Conservation (phyloP, 2,329 filamentous ascomycete genomes). For the Neonectria faginata region DNA sequence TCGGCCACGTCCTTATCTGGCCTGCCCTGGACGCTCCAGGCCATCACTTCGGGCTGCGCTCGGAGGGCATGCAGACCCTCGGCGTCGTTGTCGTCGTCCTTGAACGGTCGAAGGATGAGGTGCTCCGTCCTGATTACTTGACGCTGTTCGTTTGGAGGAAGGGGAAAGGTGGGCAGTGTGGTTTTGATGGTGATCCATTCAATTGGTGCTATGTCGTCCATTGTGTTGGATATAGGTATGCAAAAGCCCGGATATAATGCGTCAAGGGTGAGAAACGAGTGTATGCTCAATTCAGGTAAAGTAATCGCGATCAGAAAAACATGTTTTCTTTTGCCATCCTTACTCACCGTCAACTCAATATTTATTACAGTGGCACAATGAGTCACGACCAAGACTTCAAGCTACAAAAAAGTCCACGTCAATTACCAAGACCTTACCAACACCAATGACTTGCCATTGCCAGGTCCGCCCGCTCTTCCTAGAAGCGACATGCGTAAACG, state of each 20-base stretch:
- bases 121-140: slow-evolving; percentile 61
- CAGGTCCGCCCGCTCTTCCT: slow-evolving; percentile 7
- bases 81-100: slow-evolving; percentile 60
- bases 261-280: not conserved
- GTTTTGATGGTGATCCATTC: slow-evolving; percentile 59
- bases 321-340: not conserved
- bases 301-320: not conserved
- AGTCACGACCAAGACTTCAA: slow-evolving; percentile 7
- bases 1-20: slow-evolving; percentile 58
- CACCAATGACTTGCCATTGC: slow-evolving; percentile 7
- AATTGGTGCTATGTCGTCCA: slow-evolving; percentile 40
- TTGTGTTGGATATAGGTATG: slow-evolving; percentile 17
- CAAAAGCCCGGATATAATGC: not conserved
- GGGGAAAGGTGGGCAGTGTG: slow-evolving; percentile 57
- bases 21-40: slow-evolving; percentile 60
- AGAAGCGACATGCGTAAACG: slow-evolving; percentile 2
- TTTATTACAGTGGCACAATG: slow-evolving; percentile 3
- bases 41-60: slow-evolving; percentile 71
- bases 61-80: slow-evolving; percentile 64
- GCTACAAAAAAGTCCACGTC: slow-evolving; percentile 22
- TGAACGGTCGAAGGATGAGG: slow-evolving; percentile 65
- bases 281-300: not conserved
- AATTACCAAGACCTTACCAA: not conserved
- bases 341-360: not conserved
- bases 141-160: slow-evolving; percentile 56